A percentile compares a stretch with the other conserved stretches of the same genome.
These are phyloP conservation scores for Trapa bicornis DNA, from an alignment of 345 rosid genomes.

Conservation along the genomic window DNA sequence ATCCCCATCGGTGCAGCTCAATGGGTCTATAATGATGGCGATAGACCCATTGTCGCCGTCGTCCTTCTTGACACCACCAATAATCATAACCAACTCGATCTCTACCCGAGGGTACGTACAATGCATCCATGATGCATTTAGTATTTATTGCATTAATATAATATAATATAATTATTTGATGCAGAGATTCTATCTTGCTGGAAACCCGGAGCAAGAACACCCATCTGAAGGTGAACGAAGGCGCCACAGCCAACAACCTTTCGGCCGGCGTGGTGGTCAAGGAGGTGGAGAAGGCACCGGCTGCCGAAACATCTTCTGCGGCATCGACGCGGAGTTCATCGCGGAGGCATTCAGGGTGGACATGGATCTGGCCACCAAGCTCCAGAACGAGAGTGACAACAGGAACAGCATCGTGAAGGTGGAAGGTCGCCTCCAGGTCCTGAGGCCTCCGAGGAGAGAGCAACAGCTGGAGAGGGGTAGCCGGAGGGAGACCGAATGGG, in stretches of 20 bases:
- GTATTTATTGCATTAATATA: too few species aligned
- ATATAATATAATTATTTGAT: background rate
- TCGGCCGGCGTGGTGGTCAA: slow-evolving; percentile 5
- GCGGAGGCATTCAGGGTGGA: slow-evolving; percentile 52
- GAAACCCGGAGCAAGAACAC: slow-evolving; percentile 38
- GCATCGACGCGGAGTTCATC: slow-evolving; percentile 35
- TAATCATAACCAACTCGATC: slow-evolving; percentile 55
- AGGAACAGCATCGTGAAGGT: slow-evolving; percentile 56
- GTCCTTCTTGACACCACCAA: slow-evolving; percentile 24
- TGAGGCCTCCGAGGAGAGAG: slow-evolving; percentile 26
- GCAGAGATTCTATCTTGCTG: slow-evolving; percentile 57
- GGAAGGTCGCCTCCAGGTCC: slow-evolving; percentile 30
- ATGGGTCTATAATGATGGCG: slow-evolving; percentile 52
- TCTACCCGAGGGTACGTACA: slow-evolving; percentile 38
- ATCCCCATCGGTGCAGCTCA: slow-evolving; percentile 41
- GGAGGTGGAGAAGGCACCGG: slow-evolving; percentile 16
- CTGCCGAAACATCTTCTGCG: slow-evolving; percentile 43
- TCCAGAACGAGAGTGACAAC: slow-evolving; percentile 31
- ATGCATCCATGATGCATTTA: slow-evolving; percentile 8
- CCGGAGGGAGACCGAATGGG: slow-evolving; percentile 10
- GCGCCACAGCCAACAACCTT: background rate
- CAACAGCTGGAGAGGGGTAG: slow-evolving; percentile 16
- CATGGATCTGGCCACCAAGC: slow-evolving; percentile 24
- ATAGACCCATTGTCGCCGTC: slow-evolving; percentile 28
- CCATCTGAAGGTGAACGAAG: background rate